Conservation (phyloP, 2,329 filamentous ascomycete genomes). For the Xylariaceae sp. region DNA sequence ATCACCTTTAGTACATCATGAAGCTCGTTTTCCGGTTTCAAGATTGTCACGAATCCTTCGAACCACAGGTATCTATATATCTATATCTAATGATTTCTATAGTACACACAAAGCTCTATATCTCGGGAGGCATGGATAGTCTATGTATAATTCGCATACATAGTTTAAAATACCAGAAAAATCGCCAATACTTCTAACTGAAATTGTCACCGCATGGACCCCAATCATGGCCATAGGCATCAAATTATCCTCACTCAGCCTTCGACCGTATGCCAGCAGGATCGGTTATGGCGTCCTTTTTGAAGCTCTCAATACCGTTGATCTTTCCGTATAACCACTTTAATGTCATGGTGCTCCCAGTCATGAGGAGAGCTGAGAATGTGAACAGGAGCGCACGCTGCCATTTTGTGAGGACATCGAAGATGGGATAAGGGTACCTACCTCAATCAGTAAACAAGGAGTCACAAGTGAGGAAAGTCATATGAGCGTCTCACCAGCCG, state of each 20-base stretch:
- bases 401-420: conserved; percentile 60
- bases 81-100: too few species aligned
- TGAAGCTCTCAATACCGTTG: conserved; percentile 51
- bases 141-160: too few species aligned
- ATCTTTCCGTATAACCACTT: conserved; percentile 66
- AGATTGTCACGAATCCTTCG: too few species aligned
- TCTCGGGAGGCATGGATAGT: too few species aligned
- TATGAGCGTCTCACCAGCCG: conserved; percentile 45
- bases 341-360: conserved; percentile 61
- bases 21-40: too few species aligned
- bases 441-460: not conserved
- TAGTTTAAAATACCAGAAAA: too few species aligned
- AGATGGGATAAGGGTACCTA: conserved; percentile 85
- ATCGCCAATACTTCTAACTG: too few species aligned
- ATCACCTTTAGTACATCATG: too few species aligned
- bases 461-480: not conserved
- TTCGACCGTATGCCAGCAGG: conserved; percentile 16
- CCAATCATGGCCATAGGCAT: too few species aligned
- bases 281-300: conserved; percentile 29
- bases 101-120: too few species aligned
- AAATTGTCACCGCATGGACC: too few species aligned
- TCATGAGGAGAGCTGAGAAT: conserved; percentile 67
- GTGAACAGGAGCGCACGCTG: conserved; percentile 68
- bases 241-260: conserved; percentile 1
- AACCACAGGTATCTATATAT: too few species aligned